Percentiles rank a stretch among this genome's conserved stretches.
Evolutionary conservation across 2,329 filamentous ascomycete genomes (phyloP).

Genomic region (Fusarium concolor): DNA sequence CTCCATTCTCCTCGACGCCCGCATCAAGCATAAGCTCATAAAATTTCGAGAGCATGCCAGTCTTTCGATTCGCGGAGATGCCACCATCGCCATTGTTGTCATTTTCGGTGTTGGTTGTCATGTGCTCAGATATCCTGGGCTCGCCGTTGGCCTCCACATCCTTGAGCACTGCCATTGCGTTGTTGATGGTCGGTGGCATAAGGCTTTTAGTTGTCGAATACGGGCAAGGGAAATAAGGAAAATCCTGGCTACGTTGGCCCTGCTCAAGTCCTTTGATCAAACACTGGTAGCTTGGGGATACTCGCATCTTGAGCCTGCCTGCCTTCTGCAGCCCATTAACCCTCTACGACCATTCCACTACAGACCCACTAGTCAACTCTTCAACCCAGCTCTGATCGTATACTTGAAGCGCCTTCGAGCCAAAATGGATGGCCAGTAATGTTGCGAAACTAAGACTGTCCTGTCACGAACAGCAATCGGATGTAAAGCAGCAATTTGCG

Average conservation of each 20-base stretch:
- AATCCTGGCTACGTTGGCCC: not conserved
- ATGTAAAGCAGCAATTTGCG: conserved; percentile 5
- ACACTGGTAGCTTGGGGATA: too few relatives aligned
- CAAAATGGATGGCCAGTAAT: not conserved
- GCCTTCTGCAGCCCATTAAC: not conserved
- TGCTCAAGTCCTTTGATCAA: not conserved
- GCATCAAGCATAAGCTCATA: conserved; percentile 57
- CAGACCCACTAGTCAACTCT: not conserved
- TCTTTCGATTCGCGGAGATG: conserved; percentile 45
- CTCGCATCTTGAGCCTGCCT: not conserved
- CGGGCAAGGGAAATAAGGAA: not conserved
- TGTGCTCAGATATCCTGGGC: not conserved
- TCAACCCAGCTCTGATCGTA: not conserved
- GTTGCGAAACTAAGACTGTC: conserved; percentile 5
- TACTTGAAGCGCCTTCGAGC: not conserved
- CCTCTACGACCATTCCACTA: not conserved
- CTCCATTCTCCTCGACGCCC: conserved; percentile 65
- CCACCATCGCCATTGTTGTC: conserved; percentile 44
- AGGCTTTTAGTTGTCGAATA: not conserved
- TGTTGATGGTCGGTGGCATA: not conserved
- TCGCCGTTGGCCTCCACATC: conserved; percentile 28
- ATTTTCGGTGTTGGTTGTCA: not conserved
- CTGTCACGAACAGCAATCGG: conserved; percentile 7
- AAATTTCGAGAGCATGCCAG: conserved; percentile 52
- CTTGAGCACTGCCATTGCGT: not conserved